Evolutionary conservation across 2,329 filamentous ascomycete species (phyloP), one percentile per base, ranked within the genome.

Genomic region (Clarireedia monteithiana): DNA sequence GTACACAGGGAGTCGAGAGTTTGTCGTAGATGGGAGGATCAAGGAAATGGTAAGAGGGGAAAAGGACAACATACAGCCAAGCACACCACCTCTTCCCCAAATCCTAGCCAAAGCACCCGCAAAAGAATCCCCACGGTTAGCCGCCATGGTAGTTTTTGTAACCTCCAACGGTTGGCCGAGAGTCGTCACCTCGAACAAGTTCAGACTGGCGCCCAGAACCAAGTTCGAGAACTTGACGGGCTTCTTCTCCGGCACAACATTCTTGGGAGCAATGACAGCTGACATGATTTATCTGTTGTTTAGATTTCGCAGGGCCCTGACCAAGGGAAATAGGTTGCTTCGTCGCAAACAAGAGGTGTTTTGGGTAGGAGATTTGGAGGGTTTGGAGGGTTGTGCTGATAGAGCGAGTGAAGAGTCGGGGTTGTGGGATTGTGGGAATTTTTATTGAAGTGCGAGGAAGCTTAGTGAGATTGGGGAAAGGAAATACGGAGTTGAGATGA

Each of bases 181-280:
- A 58, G 79, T 80, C 62, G 78, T 82, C 71, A 87, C 79, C 59
- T 69, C 67, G 60, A 69, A 70, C 63, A 70, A 61, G 58, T 69
- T 70, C 56, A 70, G 61, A 38, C 66, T 63, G 53, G 68, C 68
- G 57, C 69, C 68, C 58, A 70, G 84, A 70, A 99, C 80, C 82
- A 99, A 75, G 79, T 99, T 99, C 80, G 91, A 96, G 82, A 97
- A 97, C 84, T 96, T 97, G 83, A 99, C 83, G 65, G 94, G 94
- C 84, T 97, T 97, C 88, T 97, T 97, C 86, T 96, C 91, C 73
- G 72, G 76, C 75, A 73, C 75, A 70, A 71, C 75, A 72, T 72
- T 73, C 14, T 47, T 26, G 34, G 51, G 51, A 68, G 80, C 72
- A 67, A 75, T 72, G 68, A 77, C 75, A 70, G 80, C 75, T 74